Conservation (phyloP, 176 grass and related monocot species). For the Oropetium thomaeum region DNA sequence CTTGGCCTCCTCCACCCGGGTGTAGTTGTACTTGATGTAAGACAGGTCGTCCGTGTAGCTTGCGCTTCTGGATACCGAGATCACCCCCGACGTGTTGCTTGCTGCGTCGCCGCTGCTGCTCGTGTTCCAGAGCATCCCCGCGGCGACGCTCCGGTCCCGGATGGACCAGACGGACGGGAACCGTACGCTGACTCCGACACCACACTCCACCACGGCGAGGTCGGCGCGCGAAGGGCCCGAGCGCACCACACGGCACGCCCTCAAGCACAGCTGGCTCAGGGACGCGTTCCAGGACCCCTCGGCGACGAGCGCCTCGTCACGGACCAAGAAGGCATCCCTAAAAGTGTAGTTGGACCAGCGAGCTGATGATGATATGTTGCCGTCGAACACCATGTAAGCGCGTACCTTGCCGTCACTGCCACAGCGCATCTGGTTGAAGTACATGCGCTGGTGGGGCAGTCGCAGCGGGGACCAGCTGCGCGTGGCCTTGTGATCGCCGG, state of each 20-base stretch:
- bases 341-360: constrained; percentile 23
- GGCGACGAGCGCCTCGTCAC: constrained; percentile 37
- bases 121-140: constrained; percentile 36
- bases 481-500: neutral
- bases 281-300: constrained; percentile 47
- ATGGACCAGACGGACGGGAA: constrained; percentile 56
- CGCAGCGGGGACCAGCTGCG: neutral
- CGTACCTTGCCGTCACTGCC: constrained; percentile 13
- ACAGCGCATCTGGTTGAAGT: constrained; percentile 38
- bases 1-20: constrained; percentile 32
- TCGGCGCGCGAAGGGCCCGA: neutral
- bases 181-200: constrained; percentile 57
- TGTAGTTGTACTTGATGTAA: constrained; percentile 35
- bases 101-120: neutral
- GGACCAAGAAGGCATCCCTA: neutral
- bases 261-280: constrained; percentile 34
- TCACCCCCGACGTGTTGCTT: neutral
- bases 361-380: neutral
- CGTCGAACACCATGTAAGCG: constrained; percentile 33
- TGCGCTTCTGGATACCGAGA: constrained; percentile 24
- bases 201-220: constrained; percentile 22
- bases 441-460: constrained; percentile 16
- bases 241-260: constrained; percentile 38
- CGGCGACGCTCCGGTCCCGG: constrained; percentile 26
- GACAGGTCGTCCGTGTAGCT: constrained; percentile 16